Base-by-base conservation (phyloP, 208 protist species). In the Trypanosoma caninum region DNA sequence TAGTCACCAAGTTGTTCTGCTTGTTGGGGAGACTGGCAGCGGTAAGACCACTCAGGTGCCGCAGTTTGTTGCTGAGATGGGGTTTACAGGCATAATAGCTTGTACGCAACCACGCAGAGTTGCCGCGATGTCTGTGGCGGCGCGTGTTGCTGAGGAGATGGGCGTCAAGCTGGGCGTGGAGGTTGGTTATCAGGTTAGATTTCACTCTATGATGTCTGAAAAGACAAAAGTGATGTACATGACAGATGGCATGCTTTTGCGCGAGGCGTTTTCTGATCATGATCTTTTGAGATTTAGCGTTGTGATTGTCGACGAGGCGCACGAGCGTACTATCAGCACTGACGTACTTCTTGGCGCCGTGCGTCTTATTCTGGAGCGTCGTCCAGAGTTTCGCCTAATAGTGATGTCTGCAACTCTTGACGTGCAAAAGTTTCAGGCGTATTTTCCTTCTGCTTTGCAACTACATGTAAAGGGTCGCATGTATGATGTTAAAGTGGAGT, bases 261-360 rank as follows among this genome's bases (percentile, higher is more conserved):
- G 98, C 31, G 97, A 99, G 76, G 86, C 75, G 25, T 72, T 98
- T 27, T 55, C 82, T 20, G 98, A 99, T 68, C 61, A 78, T 7
- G 53, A 92, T n/a, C 62, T 99, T 2, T 48, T 18, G 6, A 55
- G 83, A 20, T 99, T 99, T 82, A 82, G 79, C 44, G 84, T 98
- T 2, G 87, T 99, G 31, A 98, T 99, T 37, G 86, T 99, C 0
- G 99, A 99, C 76, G 99, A 99, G 81, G 99, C 98, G 7, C 99
- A 99, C 72, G 99, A 99, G 83, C 82, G 99, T 25, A 99, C 98
- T 6, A 90, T 99, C 34, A 78, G 98, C 76, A 99, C 99, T 6
- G 98, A 99, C 73, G 84, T 99, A 6, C 78, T 99, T 3, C 98
- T 99, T 65, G 98, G 97, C 5, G 59, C 99, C 18, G 72, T 99